Evolutionary conservation across 2,329 filamentous ascomycete genomes (phyloP).

Genomic region (Ophiostoma ips): DNA sequence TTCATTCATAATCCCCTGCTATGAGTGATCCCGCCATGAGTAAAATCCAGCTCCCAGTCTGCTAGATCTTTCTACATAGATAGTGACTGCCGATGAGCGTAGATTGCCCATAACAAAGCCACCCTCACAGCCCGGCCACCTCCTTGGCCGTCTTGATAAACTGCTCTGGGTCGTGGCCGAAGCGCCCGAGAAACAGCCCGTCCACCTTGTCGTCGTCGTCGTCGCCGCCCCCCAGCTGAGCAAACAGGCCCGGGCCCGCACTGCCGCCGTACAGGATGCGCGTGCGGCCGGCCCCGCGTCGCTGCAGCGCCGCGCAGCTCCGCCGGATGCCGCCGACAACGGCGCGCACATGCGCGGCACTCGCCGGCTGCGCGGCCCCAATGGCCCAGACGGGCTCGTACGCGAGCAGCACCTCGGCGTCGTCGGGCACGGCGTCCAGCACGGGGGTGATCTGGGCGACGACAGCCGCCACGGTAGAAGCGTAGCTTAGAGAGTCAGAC

Average conservation of each 20-base stretch:
- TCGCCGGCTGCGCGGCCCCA: slow-evolving; percentile 57
- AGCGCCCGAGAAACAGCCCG: slow-evolving; percentile 68
- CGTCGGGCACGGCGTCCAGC: slow-evolving; percentile 42
- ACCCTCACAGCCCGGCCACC: slow-evolving; percentile 32
- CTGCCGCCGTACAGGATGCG: slow-evolving; percentile 73
- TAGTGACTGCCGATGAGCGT: no score
- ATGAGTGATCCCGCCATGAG: no score
- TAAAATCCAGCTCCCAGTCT: no score
- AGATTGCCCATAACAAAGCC: no score
- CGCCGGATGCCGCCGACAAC: slow-evolving; percentile 52
- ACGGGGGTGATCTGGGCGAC: slow-evolving; percentile 50
- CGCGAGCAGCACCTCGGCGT: slow-evolving; percentile 60
- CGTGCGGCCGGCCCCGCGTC: slow-evolving; percentile 35
- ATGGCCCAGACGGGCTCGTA: slow-evolving; percentile 90
- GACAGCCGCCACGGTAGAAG: slow-evolving; percentile 51
- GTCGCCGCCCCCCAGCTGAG: slow-evolving; percentile 33
- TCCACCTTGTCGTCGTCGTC: slow-evolving; percentile 36
- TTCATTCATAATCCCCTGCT: no score
- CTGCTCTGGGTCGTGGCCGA: slow-evolving; percentile 62
- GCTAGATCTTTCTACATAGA: no score
- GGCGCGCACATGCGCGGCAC: slow-evolving; percentile 55
- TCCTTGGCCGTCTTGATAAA: slow-evolving; percentile 61
- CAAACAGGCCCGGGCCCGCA: slow-evolving; percentile 66
- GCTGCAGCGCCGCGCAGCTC: slow-evolving; percentile 33
- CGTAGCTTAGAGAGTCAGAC: slow-evolving; percentile 40